Evolutionary conservation across 331 rosid species (phyloP), one percentile per base, ranked within the genome.

Genomic region (Pyracantha coccinea): DNA sequence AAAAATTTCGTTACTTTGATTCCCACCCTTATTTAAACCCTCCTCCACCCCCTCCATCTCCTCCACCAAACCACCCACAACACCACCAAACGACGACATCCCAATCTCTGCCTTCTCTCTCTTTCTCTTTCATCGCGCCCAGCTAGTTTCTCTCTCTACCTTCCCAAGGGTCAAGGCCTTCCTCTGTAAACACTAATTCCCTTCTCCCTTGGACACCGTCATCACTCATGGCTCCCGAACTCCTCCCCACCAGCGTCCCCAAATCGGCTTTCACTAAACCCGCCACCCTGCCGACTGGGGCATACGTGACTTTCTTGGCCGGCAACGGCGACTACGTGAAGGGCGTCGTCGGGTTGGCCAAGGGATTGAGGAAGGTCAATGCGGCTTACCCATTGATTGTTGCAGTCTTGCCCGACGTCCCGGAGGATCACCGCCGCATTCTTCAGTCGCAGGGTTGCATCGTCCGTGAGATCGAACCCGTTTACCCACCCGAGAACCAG

Each of bases 271-370:
- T 79, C 45, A 55, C 72, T 6, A 68, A 28, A 8, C 61, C 85
- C 0, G 31, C 64, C 20, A 88, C 59, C 5, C 27, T 82, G 10
- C 81, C 80, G 0, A 78, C 79, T 13, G 80, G 89, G 9, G 97
- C 96, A 0, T 93, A 81, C 66, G 92, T 93, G 4, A 91, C 98
- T 1, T 93, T 93, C 69, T 86, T 93, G 7, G 98, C 97, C 0
- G 98, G 97, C 0, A 88, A 89, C 61, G 97, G 92, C 0, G 97
- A 93, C 81, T 93, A 91, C 68, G 93, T 89, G 78, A 93, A 89
- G 74, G 98, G 98, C 6, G 94, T 93, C 3, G 96, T 93, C 7
- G 98, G 97, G 0, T 60, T 93, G 12, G 96, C 88, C 28, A 93
- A 93, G 80, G 97, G 98, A 0, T 47, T 91, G 32, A 78, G 98